phyloP scores from a whole-genome alignment of 176 grass and related monocot genomes.

The Oryza glaberrima region DNA sequence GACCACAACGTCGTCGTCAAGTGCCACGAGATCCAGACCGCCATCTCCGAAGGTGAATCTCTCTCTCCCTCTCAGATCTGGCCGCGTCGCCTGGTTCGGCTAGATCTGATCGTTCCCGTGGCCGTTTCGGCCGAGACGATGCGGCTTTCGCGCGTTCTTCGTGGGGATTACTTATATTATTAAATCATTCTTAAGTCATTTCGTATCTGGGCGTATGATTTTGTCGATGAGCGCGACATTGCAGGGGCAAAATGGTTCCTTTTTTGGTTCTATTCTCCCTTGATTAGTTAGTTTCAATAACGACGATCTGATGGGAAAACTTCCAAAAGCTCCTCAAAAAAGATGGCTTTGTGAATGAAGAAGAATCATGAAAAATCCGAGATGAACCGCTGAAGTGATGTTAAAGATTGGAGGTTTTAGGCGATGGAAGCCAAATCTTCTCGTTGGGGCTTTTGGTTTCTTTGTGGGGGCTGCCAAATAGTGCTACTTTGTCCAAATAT shows the following conservation, averaged over 20 bases:
- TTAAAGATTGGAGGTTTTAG: neutral
- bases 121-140: neutral
- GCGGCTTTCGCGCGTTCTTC: neutral
- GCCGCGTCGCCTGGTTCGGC: neutral
- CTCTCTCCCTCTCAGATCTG: slow-evolving; percentile 42
- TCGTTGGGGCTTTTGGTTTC: neutral
- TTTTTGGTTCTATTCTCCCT: neutral
- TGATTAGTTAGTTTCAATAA: neutral
- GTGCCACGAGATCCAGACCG: slow-evolving; percentile 87
- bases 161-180: neutral
- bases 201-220: slow-evolving; percentile 5
- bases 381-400: neutral
- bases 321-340: neutral
- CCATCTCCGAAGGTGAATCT: slow-evolving; percentile 80
- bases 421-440: slow-evolving; percentile 24
- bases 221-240: neutral
- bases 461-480: slow-evolving; percentile 37
- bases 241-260: neutral
- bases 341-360: neutral
- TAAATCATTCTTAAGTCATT: neutral
- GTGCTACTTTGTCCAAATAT: slow-evolving; percentile 1
- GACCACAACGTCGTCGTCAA: slow-evolving; percentile 91
- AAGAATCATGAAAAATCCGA: neutral
- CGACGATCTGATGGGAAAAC: slow-evolving; percentile 10
- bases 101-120: slow-evolving; percentile 39